Percentiles rank a stretch among this genome's conserved stretches.
phyloP scores from a whole-genome alignment of 2,329 filamentous ascomycete species.

The Lasiodiplodia theobromae region DNA sequence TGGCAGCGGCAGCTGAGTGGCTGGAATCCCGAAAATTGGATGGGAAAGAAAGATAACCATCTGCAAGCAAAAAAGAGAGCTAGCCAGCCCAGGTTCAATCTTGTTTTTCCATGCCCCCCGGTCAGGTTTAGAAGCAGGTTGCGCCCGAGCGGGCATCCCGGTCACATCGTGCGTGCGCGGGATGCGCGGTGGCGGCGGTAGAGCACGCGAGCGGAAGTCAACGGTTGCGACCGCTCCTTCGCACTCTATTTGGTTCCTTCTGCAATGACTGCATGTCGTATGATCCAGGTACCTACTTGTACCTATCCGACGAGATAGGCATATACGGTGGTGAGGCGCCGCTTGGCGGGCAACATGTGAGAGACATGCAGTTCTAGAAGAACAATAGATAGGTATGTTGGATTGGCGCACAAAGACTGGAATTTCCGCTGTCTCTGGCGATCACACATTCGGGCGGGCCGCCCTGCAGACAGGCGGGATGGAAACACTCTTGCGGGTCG shows the following conservation, averaged over 20 bases:
- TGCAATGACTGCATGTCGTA: not conserved
- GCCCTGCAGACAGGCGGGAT: not conserved
- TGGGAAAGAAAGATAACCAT: constrained; percentile 1
- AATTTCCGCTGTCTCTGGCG: constrained; percentile 13
- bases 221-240: not conserved
- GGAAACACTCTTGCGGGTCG: constrained; percentile 4
- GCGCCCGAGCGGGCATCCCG: not conserved
- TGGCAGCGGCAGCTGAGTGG: not conserved
- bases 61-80: not conserved
- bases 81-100: not conserved
- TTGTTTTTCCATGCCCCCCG: not conserved
- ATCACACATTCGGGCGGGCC: constrained; percentile 5
- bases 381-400: not conserved
- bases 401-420: not conserved
- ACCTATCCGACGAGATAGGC: not conserved
- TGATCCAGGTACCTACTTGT: not conserved
- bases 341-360: constrained; percentile 14
- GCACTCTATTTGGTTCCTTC: not conserved
- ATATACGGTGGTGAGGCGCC: not conserved
- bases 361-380: not conserved
- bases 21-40: not conserved
- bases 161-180: not conserved
- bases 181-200: not conserved
- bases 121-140: not conserved
- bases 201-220: not conserved